phyloP scores from a whole-genome alignment of 176 grass and related monocot genomes.

The Musa itinerans region DNA sequence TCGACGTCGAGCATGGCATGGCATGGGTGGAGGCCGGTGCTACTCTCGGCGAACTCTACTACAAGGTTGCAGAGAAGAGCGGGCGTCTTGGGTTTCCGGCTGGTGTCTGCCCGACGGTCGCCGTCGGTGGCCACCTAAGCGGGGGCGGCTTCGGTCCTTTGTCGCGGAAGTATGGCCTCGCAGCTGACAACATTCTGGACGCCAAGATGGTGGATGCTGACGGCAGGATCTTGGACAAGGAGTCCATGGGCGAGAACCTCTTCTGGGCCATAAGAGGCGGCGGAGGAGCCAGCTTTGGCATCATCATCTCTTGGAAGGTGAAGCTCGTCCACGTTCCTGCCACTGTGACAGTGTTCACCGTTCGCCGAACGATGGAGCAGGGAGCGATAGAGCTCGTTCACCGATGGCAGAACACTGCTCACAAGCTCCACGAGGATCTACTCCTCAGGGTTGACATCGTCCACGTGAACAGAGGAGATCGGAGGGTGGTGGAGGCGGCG shows the following conservation, averaged over 20 bases:
- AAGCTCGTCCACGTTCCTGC: background rate
- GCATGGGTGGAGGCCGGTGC: constrained; percentile 61
- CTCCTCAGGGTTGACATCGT: background rate
- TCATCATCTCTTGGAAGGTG: constrained; percentile 14
- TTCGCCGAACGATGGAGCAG: background rate
- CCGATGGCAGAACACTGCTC: background rate
- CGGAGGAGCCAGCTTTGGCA: constrained; percentile 13
- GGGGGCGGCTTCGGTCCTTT: constrained; percentile 51
- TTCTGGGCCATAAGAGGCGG: constrained; percentile 17
- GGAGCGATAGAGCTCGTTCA: background rate
- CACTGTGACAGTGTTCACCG: background rate
- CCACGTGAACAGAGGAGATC: background rate
- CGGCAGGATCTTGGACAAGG: background rate
- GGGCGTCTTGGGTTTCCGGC: constrained; percentile 28
- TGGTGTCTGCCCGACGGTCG: constrained; percentile 48
- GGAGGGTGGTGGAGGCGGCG: background rate
- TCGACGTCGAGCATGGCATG: background rate
- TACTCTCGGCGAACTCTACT: constrained; percentile 52
- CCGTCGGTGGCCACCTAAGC: constrained; percentile 48
- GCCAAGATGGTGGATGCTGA: background rate
- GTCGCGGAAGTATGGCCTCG: constrained; percentile 35
- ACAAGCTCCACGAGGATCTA: background rate
- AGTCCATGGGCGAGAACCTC: constrained; percentile 10
- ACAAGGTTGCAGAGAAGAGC: constrained; percentile 20
- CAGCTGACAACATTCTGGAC: constrained; percentile 13